phyloP scores from a whole-genome alignment of 2,329 filamentous ascomycete species.

The Botrytis medusae region DNA sequence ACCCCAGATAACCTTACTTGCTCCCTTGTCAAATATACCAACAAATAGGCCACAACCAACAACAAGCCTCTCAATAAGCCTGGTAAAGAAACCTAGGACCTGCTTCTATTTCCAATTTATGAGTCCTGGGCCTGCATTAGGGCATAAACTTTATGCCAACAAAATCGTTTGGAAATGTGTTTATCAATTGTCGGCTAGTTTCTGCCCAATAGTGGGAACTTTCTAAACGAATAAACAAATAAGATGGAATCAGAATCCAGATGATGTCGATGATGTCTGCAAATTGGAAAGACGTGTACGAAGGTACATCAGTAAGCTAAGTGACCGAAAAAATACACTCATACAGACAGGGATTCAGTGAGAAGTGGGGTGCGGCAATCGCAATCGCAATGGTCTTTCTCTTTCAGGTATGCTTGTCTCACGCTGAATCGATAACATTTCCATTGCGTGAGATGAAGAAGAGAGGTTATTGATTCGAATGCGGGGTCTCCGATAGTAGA shows the following conservation, averaged over 20 bases:
- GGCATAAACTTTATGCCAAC: background rate
- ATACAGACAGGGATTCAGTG: background rate
- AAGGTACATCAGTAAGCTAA: background rate
- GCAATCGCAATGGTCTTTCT: background rate
- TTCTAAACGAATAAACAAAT: background rate
- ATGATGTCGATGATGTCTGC: background rate
- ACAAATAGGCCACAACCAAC: background rate
- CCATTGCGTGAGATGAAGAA: background rate
- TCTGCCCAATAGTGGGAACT: background rate
- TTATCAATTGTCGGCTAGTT: background rate
- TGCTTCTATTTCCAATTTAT: background rate
- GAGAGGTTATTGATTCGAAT: background rate
- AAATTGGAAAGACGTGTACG: background rate
- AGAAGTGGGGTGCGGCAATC: slow-evolving; percentile 8
- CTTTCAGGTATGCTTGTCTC: background rate
- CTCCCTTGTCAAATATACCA: background rate
- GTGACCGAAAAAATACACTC: background rate
- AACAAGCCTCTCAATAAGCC: background rate
- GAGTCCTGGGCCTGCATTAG: background rate
- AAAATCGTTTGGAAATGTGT: background rate
- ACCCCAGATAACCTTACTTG: background rate
- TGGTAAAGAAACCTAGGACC: background rate
- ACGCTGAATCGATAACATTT: background rate
- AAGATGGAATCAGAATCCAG: background rate
- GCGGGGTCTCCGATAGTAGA: background rate